Evolutionary conservation across 805 yeast genomes (phyloP).

Genomic region (Candida cerambycidarum): DNA sequence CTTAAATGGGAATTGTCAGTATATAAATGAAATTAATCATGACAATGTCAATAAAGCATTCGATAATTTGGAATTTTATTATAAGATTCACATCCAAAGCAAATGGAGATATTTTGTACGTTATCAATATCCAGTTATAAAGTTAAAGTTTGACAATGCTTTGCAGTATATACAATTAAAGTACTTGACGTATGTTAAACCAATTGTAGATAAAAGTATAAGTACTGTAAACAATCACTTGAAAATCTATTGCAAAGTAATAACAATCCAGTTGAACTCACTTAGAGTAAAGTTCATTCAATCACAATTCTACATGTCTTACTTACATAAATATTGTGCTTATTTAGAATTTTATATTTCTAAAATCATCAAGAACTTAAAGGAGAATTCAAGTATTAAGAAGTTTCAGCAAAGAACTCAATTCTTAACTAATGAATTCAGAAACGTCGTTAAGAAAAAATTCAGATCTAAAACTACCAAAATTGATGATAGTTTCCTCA

Average conservation of each 20-base stretch:
- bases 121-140: conserved; percentile 13
- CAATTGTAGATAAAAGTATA: background rate
- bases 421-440: conserved; percentile 27
- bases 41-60: conserved; percentile 12
- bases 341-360: background rate
- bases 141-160: conserved; percentile 5
- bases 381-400: conserved; percentile 13
- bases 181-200: background rate
- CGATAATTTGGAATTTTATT: conserved; percentile 13
- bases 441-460: conserved; percentile 21
- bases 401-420: conserved; percentile 22
- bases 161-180: background rate
- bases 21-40: conserved; percentile 13
- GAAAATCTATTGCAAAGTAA: background rate
- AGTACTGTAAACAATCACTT: background rate
- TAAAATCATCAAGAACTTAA: conserved; percentile 9
- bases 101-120: conserved; percentile 8
- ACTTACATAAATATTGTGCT: conserved; percentile 4
- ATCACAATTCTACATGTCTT: conserved; percentile 7
- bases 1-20: conserved; percentile 10
- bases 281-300: conserved; percentile 4
- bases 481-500: conserved; percentile 15
- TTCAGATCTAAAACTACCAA: conserved; percentile 10
- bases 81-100: conserved; percentile 13
- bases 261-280: background rate